Base-by-base conservation (phyloP, 139 green algal species). In the Marvania coccoides region DNA sequence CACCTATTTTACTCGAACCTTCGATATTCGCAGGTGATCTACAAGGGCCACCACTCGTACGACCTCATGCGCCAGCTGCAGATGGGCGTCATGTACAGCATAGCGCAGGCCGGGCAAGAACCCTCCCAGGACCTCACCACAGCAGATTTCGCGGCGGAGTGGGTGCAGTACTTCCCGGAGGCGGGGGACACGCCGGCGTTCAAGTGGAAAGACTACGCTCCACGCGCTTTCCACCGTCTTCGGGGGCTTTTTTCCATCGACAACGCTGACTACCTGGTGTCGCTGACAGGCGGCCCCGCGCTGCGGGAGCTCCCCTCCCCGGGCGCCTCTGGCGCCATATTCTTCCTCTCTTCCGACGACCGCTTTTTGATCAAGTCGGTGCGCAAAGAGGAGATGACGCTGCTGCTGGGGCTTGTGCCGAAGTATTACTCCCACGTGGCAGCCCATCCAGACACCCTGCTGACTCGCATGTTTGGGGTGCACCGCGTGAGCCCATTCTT, bases 191-290 rank as follows among this genome's bases (percentile, higher is more conserved):
- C 24, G 9, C 28, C 73, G 31, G 76, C 89, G 51, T 98, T 97
- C 70, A 85, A 85, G 58, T 98, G 90, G 89, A 97, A 96, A 74
- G 88, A 97, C 71, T 99, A 98, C 71, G 78, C 64, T 57, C 90
- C 93, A 1, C 61, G 67, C 55, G 85, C 86, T 8, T 98, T 98
- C 77, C 66, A 80, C 8, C 59, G 83, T 28, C 87, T 98, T 37
- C 77, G 92, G 8, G 58, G 77, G 23, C 55, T 69, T 23, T 95
- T 90, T 48, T 81, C 74, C 9, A 75, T 96, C 9, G 83, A 95
- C 60, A 72, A 70, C 61, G 59, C 47, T 28, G 66, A 75, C 48
- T 80, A 76, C 67, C 62, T 81, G 47, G 37, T 74, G 15, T 69
- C 51, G 9, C 57, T 75, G 47, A 75, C 76, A 29, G 80, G 85